Conservation (phyloP, 2,329 filamentous ascomycete genomes). For the Fusarium nurragi region DNA sequence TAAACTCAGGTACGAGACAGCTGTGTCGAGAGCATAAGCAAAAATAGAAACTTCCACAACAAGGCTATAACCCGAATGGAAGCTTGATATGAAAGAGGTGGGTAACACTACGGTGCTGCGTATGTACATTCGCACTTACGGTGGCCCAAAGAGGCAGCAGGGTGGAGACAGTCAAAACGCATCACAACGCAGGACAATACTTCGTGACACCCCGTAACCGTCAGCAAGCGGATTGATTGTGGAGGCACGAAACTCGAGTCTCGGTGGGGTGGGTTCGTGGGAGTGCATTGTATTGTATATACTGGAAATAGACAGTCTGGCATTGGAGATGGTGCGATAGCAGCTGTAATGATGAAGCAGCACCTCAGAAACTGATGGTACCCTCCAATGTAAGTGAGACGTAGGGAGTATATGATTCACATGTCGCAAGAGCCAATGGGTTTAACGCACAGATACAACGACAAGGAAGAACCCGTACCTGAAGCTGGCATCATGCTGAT, state of each 20-base stretch:
- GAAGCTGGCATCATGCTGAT: background rate
- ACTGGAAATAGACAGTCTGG: background rate
- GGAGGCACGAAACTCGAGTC: background rate
- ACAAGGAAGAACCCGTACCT: background rate
- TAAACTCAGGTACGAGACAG: background rate
- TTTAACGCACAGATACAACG: background rate
- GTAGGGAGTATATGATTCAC: background rate
- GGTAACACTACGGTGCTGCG: slow-evolving; percentile 24
- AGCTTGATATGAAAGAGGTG: slow-evolving; percentile 24
- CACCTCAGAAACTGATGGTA: background rate
- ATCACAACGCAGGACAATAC: slow-evolving; percentile 15
- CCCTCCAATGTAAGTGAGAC: background rate
- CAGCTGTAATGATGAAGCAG: slow-evolving; percentile 13
- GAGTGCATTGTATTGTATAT: background rate
- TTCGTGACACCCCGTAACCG: slow-evolving; percentile 23
- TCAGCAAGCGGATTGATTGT: slow-evolving; percentile 12
- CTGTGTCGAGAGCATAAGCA: slow-evolving; percentile 1
- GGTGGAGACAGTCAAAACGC: slow-evolving; percentile 28
- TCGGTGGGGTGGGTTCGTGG: slow-evolving; percentile 1
- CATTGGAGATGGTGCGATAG: slow-evolving; percentile 19
- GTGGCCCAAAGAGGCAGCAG: slow-evolving; percentile 28
- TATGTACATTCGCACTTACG: slow-evolving; percentile 14
- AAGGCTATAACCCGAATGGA: slow-evolving; percentile 19
- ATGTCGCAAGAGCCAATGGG: background rate
- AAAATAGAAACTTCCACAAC: slow-evolving; percentile 40